These are phyloP conservation scores for Fusarium verrucosum DNA, from an alignment of 2,329 filamentous ascomycete genomes.

Conservation along the genomic window DNA sequence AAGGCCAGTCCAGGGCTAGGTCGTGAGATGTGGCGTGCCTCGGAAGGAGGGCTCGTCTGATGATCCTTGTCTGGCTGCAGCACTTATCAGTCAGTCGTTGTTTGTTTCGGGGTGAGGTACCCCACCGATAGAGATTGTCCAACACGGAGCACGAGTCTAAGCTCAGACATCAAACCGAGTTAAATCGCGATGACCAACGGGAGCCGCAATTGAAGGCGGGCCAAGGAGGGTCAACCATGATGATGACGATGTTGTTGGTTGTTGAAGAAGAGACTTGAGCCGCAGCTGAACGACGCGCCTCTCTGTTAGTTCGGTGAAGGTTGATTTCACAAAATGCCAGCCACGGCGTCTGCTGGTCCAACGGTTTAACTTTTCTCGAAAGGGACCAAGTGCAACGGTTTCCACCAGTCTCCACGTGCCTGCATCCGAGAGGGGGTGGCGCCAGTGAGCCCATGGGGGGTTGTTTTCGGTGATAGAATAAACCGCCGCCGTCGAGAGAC, in stretches of 20 bases:
- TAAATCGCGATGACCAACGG: background rate
- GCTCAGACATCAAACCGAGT: slow-evolving; percentile 3
- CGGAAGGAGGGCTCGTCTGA: slow-evolving; percentile 42
- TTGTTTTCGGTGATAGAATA: slow-evolving; percentile 1
- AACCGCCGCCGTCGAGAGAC: slow-evolving; percentile 19
- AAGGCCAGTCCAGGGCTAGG: slow-evolving; percentile 34
- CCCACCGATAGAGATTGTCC: slow-evolving; percentile 25
- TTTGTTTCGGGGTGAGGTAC: slow-evolving; percentile 32
- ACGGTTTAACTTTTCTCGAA: slow-evolving; percentile 36
- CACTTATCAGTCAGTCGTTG: slow-evolving; percentile 41
- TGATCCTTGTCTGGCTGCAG: slow-evolving; percentile 38
- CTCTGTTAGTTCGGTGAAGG: slow-evolving; percentile 9
- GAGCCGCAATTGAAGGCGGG: background rate
- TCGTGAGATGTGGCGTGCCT: slow-evolving; percentile 44
- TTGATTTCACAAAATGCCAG: background rate
- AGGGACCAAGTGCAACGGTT: slow-evolving; percentile 38
- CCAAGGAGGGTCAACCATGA: slow-evolving; percentile 4
- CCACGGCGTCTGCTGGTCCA: slow-evolving; percentile 19
- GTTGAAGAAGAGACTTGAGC: slow-evolving; percentile 13
- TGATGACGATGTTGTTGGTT: background rate
- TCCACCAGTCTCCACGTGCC: slow-evolving; percentile 39
- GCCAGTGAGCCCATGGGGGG: slow-evolving; percentile 16
- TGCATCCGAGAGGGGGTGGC: slow-evolving; percentile 26
- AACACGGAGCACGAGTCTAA: slow-evolving; percentile 22
- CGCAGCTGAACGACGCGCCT: slow-evolving; percentile 33